Base-by-base conservation (phyloP, 1,284 basidiomycete species). In the Tremellales sp. region DNA sequence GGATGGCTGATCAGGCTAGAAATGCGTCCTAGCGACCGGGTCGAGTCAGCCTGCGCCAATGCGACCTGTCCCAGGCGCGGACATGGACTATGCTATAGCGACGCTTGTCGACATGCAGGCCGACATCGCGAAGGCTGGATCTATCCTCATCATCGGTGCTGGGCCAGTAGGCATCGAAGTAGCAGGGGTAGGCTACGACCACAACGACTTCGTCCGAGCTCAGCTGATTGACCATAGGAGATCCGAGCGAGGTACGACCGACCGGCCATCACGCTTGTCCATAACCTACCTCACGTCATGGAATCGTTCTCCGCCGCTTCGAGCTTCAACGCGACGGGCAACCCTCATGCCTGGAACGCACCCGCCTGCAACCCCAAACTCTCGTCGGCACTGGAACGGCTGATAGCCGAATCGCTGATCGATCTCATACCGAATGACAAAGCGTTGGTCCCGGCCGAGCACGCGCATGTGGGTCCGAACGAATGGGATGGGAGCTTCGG, bases 111-210 rank as follows among this genome's bases (percentile, higher is more conserved):
- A 53, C 15, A 49, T 57, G 22, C 74, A 76, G 51, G 41, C 56
- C 0, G 65, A 67, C 7, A 55, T 76, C 51, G 54, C 52, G 13
- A 48, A 51, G 13, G 62, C 74, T 0, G 48, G 43, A 2, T 68
- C 62, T 24, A 49, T 77, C 19, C 55, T 77, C 6, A 49, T 76
- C 15, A 50, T 75, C 21, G 76, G 75, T 17, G 75, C 68, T 44
- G 78, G 78, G 3, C 60, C 76, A 0, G 75, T 75, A 24, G 78
- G 78, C 3, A 59, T 78, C 29, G 78, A 79, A 54, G 61, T 75
- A 35, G 72, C 73, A 0, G 78, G 78, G 24, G 68, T 69, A 31
- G 56, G 66, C 57, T 15, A 7, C 1, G 4, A 12, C 19, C 25
- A 7, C 21, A 22, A 40, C 26, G 1, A 25, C 7, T 24, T 29